Base-by-base conservation (phyloP, 352 stramenopile genomes). In the Phytophthora megakarya region DNA sequence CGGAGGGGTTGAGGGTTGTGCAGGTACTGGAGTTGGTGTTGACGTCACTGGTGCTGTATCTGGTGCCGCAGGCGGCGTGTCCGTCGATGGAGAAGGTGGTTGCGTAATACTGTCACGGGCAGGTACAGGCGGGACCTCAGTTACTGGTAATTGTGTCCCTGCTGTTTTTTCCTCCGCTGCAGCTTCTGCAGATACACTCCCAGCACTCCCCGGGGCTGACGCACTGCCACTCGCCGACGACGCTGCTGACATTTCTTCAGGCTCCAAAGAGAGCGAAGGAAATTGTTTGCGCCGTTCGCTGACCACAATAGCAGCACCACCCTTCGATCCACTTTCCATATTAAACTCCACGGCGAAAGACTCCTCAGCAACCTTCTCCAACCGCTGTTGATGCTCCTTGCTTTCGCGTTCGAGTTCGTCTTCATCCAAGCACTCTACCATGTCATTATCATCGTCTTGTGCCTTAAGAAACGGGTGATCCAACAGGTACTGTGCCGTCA, bases 401-500 rank as follows among this genome's bases (percentile, higher is more conserved):
- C 66, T 71, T 45, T 88, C 80, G 3, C 72, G 68, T 37, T 87
- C 81, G 1, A 90, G 50, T 38, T 89, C 79, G 26, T 92, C 79
- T 68, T 93, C 82, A 58, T 84, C 72, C 23, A 92, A 58, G 19
- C 81, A 86, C 60, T 86, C 70, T 1, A 93, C 79, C 81, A 93
- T 90, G 13, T 93, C 80, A 21, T 81, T 76, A 30, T 95, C 86
- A 58, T 95, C 84, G 12, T 92, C 80, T 51, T 89, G 81, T 1
- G 73, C 70, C 65, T 95, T 92, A 9, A 95, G 57, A 55, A 95
- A 95, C 45, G 82, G 72, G 25, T 93, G 84, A 46, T 80, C 52
- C 25, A 93, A 66, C 51, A 95, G 50, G 57, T 95, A 95, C 56
- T 88, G 71, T 16, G 86, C 84, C n/a, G 80, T 90, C 16, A 95